Percentiles rank a stretch among this genome's conserved stretches.
These are phyloP conservation scores for Talaromyces borbonicus DNA, from an alignment of 495 filamentous ascomycete genomes.

Conservation along the genomic window DNA sequence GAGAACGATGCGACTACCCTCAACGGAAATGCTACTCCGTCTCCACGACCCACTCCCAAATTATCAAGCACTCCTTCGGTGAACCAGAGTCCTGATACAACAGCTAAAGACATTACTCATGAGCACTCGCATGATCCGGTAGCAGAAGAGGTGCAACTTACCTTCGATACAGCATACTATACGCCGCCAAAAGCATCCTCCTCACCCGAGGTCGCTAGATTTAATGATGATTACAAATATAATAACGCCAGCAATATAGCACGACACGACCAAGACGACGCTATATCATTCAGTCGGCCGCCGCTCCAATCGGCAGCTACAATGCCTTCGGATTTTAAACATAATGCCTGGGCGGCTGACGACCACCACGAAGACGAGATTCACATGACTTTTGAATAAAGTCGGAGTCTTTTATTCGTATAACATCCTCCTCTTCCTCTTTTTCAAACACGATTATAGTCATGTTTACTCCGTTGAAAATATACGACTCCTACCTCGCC, in stretches of 20 bases:
- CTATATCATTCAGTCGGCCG: conserved; percentile 18
- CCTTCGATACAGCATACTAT: conserved; percentile 56
- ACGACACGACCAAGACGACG: conserved; percentile 3
- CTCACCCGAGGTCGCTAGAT: conserved; percentile 9
- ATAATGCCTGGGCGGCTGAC: conserved; percentile 78
- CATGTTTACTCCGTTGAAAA: no score
- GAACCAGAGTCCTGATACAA: neutral
- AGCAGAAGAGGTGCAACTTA: conserved; percentile 56
- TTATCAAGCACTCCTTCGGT: neutral
- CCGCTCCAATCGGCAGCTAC: conserved; percentile 34
- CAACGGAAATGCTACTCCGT: neutral
- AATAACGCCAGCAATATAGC: neutral
- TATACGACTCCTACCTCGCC: no score
- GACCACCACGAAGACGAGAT: conserved; percentile 45
- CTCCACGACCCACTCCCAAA: neutral
- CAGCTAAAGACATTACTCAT: neutral
- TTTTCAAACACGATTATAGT: no score
- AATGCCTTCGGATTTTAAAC: conserved; percentile 25
- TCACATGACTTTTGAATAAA: conserved; percentile 49
- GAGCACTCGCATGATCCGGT: conserved; percentile 10
- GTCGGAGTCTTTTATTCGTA: conserved; percentile 3
- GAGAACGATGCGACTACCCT: conserved; percentile 8
- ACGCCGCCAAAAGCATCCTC: conserved; percentile 22
- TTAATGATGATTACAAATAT: conserved; percentile 4
- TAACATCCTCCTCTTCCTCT: conserved; percentile 3